Evolutionary conservation across 257 asterid genomes (phyloP), one percentile per base, ranked within the genome.

Genomic region (Penstemon newberryi): DNA sequence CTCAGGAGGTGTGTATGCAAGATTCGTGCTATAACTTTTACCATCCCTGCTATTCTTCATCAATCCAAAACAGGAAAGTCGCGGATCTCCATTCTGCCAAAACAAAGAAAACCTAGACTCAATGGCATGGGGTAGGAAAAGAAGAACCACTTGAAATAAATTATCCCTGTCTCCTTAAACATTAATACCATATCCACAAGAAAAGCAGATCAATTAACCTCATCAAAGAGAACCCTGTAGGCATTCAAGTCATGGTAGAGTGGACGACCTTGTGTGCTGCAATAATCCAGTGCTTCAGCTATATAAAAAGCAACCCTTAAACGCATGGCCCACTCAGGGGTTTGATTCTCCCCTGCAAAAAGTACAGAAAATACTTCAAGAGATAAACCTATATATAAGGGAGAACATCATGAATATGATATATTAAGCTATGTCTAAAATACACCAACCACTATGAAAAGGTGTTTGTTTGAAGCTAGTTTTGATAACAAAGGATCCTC

Each of bases 11-110:
- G 97, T 93, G 68, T 93, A 93, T 39, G 99, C 99, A 69, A 93
- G 97, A 82, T 93, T 93, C 13, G 99, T 93, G 85, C 99, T 93
- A 72, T 93, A 90, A 78, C 99, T 88, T 83, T 87, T 93, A 52
- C 99, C 99, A 73, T 93, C 99, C 86, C 95, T 82, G 84, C 99
- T 93, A 78, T 93, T 93, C 79, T 93, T 93, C 90, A 90, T 93
- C 83, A 90, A 78, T 56, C 99, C 99, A 69, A 93, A 93, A 83
- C 96, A 90, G 59, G 99, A 93, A 72, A 93, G 94, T 36, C 96
- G 82, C 6, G 99, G 99, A 80, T 90, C 99, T 10, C 96, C 99
- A 74, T 78, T 84, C 99, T 93, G 92, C 74, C 54, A 76, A 65
- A 70, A 56, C 18, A 46, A 45, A 45, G 8, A 7, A 46, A 25